Evolutionary conservation across 2,329 filamentous ascomycete species (phyloP).

Genomic region (Penicillium corylophilum): DNA sequence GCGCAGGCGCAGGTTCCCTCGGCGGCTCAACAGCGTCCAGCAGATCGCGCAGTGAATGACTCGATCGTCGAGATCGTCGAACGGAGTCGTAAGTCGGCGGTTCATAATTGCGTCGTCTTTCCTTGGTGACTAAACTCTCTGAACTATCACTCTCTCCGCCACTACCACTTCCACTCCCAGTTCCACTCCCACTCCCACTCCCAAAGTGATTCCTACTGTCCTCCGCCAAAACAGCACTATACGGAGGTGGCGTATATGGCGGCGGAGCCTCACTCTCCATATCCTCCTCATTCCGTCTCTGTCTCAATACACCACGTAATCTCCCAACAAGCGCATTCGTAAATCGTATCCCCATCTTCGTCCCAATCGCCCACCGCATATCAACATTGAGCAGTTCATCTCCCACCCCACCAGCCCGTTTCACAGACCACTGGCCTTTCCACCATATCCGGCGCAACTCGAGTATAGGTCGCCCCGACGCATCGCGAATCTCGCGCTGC

Average conservation of each 20-base stretch:
- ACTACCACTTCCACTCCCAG: background rate
- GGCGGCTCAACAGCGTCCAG: slow-evolving; percentile 25
- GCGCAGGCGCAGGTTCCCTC: slow-evolving; percentile 18
- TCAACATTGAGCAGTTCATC: slow-evolving; percentile 14
- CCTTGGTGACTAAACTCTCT: background rate
- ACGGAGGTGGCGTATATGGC: slow-evolving; percentile 10
- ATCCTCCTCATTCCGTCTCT: background rate
- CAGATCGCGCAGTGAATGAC: slow-evolving; percentile 18
- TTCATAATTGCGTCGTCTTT: background rate
- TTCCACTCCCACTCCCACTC: background rate
- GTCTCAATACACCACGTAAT: background rate
- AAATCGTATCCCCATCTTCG: slow-evolving; percentile 13
- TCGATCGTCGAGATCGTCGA: slow-evolving; percentile 9
- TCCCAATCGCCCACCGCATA: slow-evolving; percentile 13
- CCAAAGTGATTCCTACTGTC: background rate
- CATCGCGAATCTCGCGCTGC: slow-evolving; percentile 17
- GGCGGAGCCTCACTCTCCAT: background rate
- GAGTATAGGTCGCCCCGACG: slow-evolving; percentile 12
- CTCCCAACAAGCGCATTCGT: slow-evolving; percentile 16
- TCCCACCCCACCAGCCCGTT: slow-evolving; percentile 10
- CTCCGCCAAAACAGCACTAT: slow-evolving; percentile 6
- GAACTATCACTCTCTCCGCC: background rate
- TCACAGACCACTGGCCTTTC: slow-evolving; percentile 16
- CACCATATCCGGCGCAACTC: slow-evolving; percentile 19
- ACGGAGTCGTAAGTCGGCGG: slow-evolving; percentile 21